Base-by-base conservation (phyloP, 2,329 filamentous ascomycete genomes). In the Incumbomyces delicatus region DNA sequence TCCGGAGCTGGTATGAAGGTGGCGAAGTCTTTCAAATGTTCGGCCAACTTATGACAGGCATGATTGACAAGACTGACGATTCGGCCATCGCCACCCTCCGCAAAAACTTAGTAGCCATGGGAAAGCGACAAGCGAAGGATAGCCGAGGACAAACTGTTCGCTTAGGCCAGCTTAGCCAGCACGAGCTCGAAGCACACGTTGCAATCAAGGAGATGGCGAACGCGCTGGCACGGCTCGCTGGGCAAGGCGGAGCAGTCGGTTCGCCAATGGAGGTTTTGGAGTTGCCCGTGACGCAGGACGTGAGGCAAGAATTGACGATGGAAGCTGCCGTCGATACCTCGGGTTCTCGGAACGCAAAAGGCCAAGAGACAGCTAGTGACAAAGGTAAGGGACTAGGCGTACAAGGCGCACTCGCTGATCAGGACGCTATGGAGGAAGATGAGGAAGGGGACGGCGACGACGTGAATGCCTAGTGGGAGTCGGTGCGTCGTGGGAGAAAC, bases 21-120 rank as follows among this genome's bases (percentile, higher is more conserved):
- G 90, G 87, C 3, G 80, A 83, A 54, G 78, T 96, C 18, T 96
- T 95, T 62, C 71, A 74, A 29, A 76, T 80, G 57, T 81, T 76
- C 60, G 66, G 80, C 27, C 67, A 69, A 41, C 61, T 81, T 32
- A 64, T 74, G 16, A 66, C 42, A 17, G 33, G 22, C 18, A 30
- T 45, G 51, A 56, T 61, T 55, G 54, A 62, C 36, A 48, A 62
- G 32, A 59, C 41, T 8, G 34, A 48, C n/a, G 39, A 3, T 6
- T 62, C 44, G 50, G 60, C 10, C 56, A 60, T 17, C 61, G 63
- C 22, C 56, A 53, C 29, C 60, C 58, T 44, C 52, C 49, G 53
- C 49, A 52, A 45, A 41, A 57, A 32, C 51, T 66, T 61, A 39
- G 63, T 60, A 16, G 61, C 59, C 45, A 60, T 53, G 34, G 64